Conservation (phyloP, 2,329 filamentous ascomycete species). For the Ophiostoma montium region DNA sequence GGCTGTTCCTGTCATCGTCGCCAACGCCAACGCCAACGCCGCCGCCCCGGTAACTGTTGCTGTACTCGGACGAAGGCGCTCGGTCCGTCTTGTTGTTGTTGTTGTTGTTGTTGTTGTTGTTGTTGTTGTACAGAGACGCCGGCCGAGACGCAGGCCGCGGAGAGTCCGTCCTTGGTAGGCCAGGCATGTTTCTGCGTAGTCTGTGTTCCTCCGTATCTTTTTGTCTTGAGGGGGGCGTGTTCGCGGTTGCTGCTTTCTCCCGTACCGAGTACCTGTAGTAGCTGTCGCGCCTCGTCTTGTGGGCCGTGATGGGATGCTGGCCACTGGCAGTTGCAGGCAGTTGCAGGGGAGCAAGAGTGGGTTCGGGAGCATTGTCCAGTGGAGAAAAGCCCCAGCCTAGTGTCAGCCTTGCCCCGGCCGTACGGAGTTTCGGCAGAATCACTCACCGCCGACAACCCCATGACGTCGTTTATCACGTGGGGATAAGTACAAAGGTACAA, state of each 20-base stretch:
- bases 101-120: too few species aligned
- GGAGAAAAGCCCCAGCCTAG: background rate
- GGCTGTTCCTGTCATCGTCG: background rate
- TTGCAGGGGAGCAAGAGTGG: background rate
- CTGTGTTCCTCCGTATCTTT: too few species aligned
- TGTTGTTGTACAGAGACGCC: background rate
- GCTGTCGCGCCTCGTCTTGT: background rate
- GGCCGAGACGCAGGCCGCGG: slow-evolving; percentile 2
- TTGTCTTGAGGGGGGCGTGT: too few species aligned
- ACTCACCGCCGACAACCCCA: background rate
- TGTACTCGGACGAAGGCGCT: background rate
- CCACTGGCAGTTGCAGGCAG: background rate
- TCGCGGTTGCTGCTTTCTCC: background rate
- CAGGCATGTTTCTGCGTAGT: background rate
- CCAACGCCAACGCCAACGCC: too few species aligned
- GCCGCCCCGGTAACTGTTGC: background rate
- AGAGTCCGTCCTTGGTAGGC: background rate
- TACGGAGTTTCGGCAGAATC: background rate
- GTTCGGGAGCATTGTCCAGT: background rate
- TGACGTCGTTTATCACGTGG: slow-evolving; percentile 1
- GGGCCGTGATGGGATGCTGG: background rate
- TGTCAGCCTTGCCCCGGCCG: background rate
- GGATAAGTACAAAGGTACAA: too few species aligned
- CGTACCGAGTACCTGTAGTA: background rate
- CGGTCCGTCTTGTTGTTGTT: background rate